A percentile compares a stretch with the other conserved stretches of the same genome.
These are phyloP conservation scores for Paramecium caudatum DNA, from an alignment of 73 alveolate species.

Conservation along the genomic window DNA sequence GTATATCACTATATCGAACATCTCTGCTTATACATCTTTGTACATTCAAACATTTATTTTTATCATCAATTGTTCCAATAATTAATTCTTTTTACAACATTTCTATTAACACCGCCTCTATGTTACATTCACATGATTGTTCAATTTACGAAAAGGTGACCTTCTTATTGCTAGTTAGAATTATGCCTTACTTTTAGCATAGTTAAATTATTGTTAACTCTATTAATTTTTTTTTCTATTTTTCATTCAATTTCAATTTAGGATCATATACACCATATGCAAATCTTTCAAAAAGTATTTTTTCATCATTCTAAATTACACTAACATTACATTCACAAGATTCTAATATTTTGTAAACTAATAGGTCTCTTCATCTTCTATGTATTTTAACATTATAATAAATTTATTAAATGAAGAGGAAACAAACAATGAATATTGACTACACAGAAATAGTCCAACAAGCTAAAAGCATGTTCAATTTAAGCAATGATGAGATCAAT, in stretches of 20 bases:
- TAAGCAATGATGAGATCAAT: background rate
- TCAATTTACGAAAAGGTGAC: background rate
- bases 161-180: background rate
- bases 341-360: background rate
- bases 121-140: background rate
- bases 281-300: slow-evolving; percentile 3
- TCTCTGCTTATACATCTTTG: slow-evolving; percentile 30
- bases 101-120: background rate
- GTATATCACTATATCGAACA: slow-evolving; percentile 22
- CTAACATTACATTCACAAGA: background rate
- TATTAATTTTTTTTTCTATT: background rate
- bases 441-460: background rate
- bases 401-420: slow-evolving; percentile 39
- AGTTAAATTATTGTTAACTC: background rate
- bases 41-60: slow-evolving; percentile 7
- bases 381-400: background rate
- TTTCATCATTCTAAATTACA: background rate
- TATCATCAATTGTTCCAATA: slow-evolving; percentile 11
- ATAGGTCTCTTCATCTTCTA: slow-evolving; percentile 30
- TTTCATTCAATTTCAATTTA: background rate
- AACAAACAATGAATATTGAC: background rate
- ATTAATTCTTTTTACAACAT: background rate
- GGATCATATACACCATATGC: slow-evolving; percentile 30
- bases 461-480: slow-evolving; percentile 43
- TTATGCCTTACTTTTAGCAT: background rate